phyloP scores from a whole-genome alignment of 2,329 filamentous ascomycete species.

The Penicillium hordei region DNA sequence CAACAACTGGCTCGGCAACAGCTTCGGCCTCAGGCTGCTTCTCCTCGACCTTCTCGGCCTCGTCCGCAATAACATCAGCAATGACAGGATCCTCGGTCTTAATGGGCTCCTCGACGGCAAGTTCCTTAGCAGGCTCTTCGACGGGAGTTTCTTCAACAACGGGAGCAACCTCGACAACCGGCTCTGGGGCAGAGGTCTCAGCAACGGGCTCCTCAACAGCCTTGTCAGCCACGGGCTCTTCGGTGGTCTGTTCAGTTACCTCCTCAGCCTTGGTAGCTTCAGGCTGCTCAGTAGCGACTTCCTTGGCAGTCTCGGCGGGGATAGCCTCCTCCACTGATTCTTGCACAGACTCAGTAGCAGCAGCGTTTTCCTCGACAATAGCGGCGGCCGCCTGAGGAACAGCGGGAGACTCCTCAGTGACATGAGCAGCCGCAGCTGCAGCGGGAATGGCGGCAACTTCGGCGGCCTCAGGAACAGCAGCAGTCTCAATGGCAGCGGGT shows the following conservation, averaged over 20 bases:
- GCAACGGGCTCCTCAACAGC: conserved; percentile 3
- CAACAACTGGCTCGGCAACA: conserved; percentile 6
- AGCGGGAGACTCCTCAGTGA: background rate
- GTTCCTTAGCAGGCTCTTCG: conserved; percentile 7
- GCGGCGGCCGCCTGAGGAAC: background rate
- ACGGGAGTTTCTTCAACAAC: conserved; percentile 5
- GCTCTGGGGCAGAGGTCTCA: background rate
- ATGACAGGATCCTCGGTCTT: conserved; percentile 6
- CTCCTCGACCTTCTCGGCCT: conserved; percentile 11
- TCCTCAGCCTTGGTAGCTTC: conserved; percentile 8
- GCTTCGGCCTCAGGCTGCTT: conserved; percentile 3
- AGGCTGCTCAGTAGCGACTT: conserved; percentile 3
- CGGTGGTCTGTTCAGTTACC: background rate
- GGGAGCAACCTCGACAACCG: background rate
- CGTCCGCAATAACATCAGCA: conserved; percentile 1
- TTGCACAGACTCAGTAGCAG: conserved; percentile 1
- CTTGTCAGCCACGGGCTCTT: conserved; percentile 10
- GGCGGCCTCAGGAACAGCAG: background rate
- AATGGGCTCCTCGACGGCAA: conserved; percentile 1
- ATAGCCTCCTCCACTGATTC: background rate
- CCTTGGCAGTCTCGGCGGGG: background rate
- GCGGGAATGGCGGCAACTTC: background rate
- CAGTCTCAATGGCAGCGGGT: background rate
- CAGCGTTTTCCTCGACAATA: background rate
- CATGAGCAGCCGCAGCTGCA: background rate